These are phyloP conservation scores for Talaromyces sp. DNA, from an alignment of 2,329 filamentous ascomycete species.

Conservation along the genomic window DNA sequence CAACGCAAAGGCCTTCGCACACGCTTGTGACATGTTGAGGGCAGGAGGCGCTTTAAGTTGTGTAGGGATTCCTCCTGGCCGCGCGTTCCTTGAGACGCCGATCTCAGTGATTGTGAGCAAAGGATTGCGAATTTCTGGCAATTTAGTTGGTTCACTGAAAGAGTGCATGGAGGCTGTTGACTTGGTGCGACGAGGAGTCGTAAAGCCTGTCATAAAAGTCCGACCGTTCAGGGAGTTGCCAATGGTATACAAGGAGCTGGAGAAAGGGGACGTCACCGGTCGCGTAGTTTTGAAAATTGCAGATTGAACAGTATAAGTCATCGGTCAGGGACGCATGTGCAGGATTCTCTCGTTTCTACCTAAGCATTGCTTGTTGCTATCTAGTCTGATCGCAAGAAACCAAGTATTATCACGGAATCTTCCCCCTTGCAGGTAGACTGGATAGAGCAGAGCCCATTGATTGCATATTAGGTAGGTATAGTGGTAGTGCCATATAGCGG, in stretches of 20 bases:
- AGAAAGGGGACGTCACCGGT: slow-evolving; percentile 42
- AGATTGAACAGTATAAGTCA: too few species aligned
- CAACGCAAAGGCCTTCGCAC: slow-evolving; percentile 37
- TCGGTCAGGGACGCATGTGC: too few species aligned
- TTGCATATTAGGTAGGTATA: too few species aligned
- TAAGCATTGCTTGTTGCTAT: too few species aligned
- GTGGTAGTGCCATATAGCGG: too few species aligned
- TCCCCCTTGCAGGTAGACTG: too few species aligned
- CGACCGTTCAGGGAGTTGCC: slow-evolving; percentile 40
- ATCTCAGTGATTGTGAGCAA: slow-evolving; percentile 44
- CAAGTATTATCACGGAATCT: too few species aligned
- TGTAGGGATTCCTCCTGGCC: slow-evolving; percentile 40
- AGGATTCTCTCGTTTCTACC: too few species aligned
- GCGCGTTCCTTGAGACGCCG: slow-evolving; percentile 35
- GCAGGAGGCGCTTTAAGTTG: slow-evolving; percentile 41
- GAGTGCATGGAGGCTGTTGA: slow-evolving; percentile 46
- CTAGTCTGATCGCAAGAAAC: too few species aligned
- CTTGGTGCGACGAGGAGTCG: slow-evolving; percentile 36
- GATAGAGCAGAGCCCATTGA: too few species aligned
- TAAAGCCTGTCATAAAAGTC: slow-evolving; percentile 40
- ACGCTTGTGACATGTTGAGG: slow-evolving; percentile 42
- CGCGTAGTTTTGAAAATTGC: too few species aligned
- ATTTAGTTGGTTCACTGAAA: slow-evolving; percentile 41
- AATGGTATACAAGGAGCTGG: slow-evolving; percentile 42
- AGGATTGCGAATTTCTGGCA: slow-evolving; percentile 40